Conservation (phyloP, 768 basidiomycete genomes). For the Rickenella mellea region DNA sequence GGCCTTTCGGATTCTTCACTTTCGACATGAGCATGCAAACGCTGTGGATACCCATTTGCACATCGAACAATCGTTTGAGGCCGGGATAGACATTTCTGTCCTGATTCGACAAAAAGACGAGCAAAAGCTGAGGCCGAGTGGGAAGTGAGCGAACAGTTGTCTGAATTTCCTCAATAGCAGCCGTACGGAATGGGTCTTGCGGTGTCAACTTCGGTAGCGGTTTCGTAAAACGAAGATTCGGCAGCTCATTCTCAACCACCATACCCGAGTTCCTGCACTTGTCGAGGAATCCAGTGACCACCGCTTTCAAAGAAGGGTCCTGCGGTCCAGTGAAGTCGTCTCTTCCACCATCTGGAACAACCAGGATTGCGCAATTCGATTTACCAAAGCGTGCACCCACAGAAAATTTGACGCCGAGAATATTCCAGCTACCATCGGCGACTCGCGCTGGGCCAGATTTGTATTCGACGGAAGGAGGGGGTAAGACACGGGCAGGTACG, state of each 20-base stretch:
- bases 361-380: conserved; percentile 57
- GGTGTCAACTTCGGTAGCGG: conserved; percentile 8
- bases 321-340: conserved; percentile 28
- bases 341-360: conserved; percentile 40
- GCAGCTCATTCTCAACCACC: conserved; percentile 26
- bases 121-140: conserved; percentile 45
- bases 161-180: conserved; percentile 33
- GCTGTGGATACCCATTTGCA: conserved; percentile 65
- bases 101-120: conserved; percentile 56
- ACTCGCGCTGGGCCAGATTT: conserved; percentile 33
- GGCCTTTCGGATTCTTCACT: conserved; percentile 46
- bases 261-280: conserved; percentile 60
- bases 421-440: conserved; percentile 67
- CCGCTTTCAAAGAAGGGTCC: conserved; percentile 29
- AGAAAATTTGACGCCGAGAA: conserved; percentile 62
- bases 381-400: conserved; percentile 34
- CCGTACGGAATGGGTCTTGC: conserved; percentile 24
- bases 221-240: conserved; percentile 26
- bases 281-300: conserved; percentile 42
- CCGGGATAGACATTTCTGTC: conserved; percentile 78
- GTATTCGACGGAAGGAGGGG: conserved; percentile 50
- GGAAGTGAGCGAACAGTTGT: conserved; percentile 24
- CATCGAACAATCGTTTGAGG: conserved; percentile 70
- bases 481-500: conserved; percentile 57
- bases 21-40: conserved; percentile 63